Evolutionary conservation across 768 basidiomycete species (phyloP).

Genomic region (Tricholoma bakamatsutake): DNA sequence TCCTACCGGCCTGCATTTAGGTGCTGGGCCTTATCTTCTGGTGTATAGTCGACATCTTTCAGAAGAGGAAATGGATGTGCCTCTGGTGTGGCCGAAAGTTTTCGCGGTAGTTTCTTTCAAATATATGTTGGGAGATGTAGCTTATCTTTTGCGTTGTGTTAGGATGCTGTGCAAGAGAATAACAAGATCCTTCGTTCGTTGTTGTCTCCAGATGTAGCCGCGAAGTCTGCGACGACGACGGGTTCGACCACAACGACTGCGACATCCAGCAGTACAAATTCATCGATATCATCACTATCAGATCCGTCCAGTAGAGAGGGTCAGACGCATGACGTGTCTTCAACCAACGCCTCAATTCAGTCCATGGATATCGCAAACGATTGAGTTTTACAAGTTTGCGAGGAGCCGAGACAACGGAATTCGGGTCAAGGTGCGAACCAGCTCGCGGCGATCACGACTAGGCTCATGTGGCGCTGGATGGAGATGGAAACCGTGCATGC

Average conservation of each 20-base stretch:
- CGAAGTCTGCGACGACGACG: background rate
- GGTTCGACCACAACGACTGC: background rate
- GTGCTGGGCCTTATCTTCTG: slow-evolving; percentile 75
- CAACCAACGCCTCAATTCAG: background rate
- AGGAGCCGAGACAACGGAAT: background rate
- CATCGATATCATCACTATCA: slow-evolving; percentile 2
- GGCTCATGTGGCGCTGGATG: background rate
- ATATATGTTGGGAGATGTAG: background rate
- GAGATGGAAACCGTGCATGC: too few species aligned
- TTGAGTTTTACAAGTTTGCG: background rate
- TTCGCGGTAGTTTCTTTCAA: background rate
- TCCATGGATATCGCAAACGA: background rate
- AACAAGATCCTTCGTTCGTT: background rate
- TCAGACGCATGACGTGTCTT: background rate
- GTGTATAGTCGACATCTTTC: slow-evolving; percentile 50
- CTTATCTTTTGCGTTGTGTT: background rate
- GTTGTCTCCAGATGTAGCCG: background rate
- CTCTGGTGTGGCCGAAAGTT: slow-evolving; percentile 59
- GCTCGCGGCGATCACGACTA: background rate
- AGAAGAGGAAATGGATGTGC: slow-evolving; percentile 32
- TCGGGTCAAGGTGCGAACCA: background rate
- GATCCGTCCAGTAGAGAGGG: background rate
- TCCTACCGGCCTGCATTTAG: slow-evolving; percentile 63
- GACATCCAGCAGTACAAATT: background rate
- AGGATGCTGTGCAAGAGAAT: slow-evolving; percentile 2